A percentile compares a stretch with the other conserved stretches of the same genome.
phyloP scores from a whole-genome alignment of 1,139 yeast species.

The Saccharomyces hybrid region DNA sequence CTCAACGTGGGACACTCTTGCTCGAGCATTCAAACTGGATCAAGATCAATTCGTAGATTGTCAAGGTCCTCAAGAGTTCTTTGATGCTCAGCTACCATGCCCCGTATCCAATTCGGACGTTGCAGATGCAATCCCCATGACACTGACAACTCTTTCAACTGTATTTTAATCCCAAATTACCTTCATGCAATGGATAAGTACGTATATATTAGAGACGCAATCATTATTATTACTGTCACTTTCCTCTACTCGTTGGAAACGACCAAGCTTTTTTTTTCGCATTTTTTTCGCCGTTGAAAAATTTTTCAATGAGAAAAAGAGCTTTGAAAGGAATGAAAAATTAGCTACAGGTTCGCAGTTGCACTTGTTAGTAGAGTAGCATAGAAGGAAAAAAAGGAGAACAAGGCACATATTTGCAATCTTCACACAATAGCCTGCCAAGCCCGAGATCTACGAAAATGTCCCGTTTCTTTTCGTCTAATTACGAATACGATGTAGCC shows the following conservation, averaged over 20 bases:
- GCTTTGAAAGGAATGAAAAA: not conserved
- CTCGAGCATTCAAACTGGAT: conserved; percentile 43
- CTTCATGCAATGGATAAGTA: not conserved
- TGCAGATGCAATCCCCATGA: not conserved
- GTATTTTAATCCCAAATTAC: not conserved
- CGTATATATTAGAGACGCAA: not conserved
- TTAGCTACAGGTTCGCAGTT: not conserved
- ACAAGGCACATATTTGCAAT: conserved; percentile 1
- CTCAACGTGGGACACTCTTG: conserved; percentile 57
- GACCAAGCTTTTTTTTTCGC: not conserved
- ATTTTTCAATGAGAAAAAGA: not conserved
- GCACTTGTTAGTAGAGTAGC: not conserved
- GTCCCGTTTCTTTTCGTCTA: conserved; percentile 63
- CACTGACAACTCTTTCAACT: conserved; percentile 25
- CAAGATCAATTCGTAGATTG: conserved; percentile 35
- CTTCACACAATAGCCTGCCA: conserved; percentile 1
- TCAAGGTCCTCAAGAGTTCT: conserved; percentile 50
- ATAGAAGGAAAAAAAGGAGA: not conserved
- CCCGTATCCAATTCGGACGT: not conserved
- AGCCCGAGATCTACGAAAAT: conserved; percentile 26
- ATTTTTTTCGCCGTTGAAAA: not conserved
- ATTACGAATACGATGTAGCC: conserved; percentile 50
- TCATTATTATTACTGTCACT: not conserved
- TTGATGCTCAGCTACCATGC: conserved; percentile 49
- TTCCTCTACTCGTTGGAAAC: not conserved